These are phyloP conservation scores for Trichoderma brevicompactum DNA, from an alignment of 2,329 filamentous ascomycete genomes.

Conservation along the genomic window DNA sequence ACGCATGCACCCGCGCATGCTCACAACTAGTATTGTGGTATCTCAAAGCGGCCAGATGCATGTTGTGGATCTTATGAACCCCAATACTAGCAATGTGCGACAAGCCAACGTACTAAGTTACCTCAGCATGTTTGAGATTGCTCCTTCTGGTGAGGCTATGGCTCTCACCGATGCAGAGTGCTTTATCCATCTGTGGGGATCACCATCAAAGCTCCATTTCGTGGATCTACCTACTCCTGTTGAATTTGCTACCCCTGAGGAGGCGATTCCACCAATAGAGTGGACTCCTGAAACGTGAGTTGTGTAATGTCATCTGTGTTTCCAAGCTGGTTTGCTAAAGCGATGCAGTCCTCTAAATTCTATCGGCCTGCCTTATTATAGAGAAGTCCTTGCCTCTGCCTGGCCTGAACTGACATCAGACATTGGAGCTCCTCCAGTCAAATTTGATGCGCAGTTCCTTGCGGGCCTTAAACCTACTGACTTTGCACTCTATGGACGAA, in stretches of 20 bases:
- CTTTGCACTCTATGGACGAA: conserved; percentile 77
- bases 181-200: conserved; percentile 85
- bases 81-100: conserved; percentile 81
- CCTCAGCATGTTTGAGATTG: conserved; percentile 81
- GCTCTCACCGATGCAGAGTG: conserved; percentile 80
- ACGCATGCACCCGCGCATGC: conserved; percentile 93
- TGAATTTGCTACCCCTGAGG: conserved; percentile 73
- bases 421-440: conserved; percentile 78
- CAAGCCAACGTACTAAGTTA: conserved; percentile 78
- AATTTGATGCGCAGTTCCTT: conserved; percentile 73
- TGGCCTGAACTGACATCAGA: conserved; percentile 90
- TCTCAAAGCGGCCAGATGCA: conserved; percentile 94
- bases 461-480: conserved; percentile 71
- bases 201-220: conserved; percentile 82
- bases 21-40: conserved; percentile 91
- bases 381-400: conserved; percentile 82
- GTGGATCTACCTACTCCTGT: conserved; percentile 78
- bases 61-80: conserved; percentile 93
- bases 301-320: no score
- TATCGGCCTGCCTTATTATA: conserved; percentile 91
- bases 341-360: conserved; percentile 71
- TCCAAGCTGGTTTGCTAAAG: conserved; percentile 25
- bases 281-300: conserved; percentile 73
- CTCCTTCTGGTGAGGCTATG: conserved; percentile 84
- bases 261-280: conserved; percentile 63